phyloP scores from a whole-genome alignment of 805 yeast genomes.

The Blastobotrys parvus region DNA sequence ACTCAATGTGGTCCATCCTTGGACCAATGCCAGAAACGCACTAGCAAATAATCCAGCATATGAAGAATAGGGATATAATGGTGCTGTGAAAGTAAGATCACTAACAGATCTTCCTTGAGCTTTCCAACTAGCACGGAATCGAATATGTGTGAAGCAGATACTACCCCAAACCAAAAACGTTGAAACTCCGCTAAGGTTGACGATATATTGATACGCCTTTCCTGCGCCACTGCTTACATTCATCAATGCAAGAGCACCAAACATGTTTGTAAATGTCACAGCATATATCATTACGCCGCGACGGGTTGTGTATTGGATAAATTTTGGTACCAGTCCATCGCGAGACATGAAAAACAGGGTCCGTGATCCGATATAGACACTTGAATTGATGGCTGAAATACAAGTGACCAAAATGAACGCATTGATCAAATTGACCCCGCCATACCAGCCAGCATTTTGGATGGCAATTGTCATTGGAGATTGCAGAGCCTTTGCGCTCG shows the following conservation, averaged over 20 bases:
- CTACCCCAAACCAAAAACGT: constrained; percentile 63
- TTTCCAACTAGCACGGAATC: constrained; percentile 45
- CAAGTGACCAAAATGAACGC: constrained; percentile 58
- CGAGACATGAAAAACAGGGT: constrained; percentile 56
- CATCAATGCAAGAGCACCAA: constrained; percentile 51
- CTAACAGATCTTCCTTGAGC: constrained; percentile 33
- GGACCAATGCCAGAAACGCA: constrained; percentile 47
- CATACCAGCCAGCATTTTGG: constrained; percentile 43
- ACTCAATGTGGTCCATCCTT: constrained; percentile 56
- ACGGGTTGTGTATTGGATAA: constrained; percentile 43
- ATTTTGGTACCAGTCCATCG: constrained; percentile 51
- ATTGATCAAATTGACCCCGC: constrained; percentile 46
- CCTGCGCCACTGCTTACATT: constrained; percentile 52
- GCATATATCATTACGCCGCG: constrained; percentile 61
- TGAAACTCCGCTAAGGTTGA: constrained; percentile 57
- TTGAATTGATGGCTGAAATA: constrained; percentile 60
- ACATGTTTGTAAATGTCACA: constrained; percentile 43
- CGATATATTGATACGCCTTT: constrained; percentile 50
- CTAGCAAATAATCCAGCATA: constrained; percentile 42
- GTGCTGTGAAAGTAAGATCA: constrained; percentile 47
- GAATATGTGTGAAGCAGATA: constrained; percentile 45
- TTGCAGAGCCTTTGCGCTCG: constrained; percentile 39
- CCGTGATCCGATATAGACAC: constrained; percentile 62
- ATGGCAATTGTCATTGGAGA: constrained; percentile 45
- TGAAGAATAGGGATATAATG: constrained; percentile 46